Percentiles rank a stretch among this genome's conserved stretches.
phyloP scores from a whole-genome alignment of 495 filamentous ascomycete species.

The Aspergillus ellipticus region DNA sequence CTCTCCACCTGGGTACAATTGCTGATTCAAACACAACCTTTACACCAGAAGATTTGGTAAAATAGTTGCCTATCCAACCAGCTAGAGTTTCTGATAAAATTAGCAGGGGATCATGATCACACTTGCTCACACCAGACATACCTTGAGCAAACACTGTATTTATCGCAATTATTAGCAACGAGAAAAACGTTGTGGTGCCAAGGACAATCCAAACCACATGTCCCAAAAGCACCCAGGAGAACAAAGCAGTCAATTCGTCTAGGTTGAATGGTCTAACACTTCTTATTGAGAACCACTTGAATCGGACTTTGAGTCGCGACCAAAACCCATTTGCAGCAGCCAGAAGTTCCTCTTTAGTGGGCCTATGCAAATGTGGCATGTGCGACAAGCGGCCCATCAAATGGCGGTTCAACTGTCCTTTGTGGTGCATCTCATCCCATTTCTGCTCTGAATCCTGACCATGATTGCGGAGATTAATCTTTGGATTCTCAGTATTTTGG shows the following conservation, averaged over 20 bases:
- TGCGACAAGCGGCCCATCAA: slow-evolving; percentile 63
- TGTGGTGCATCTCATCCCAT: slow-evolving; percentile 13
- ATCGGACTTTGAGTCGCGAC: slow-evolving; percentile 84
- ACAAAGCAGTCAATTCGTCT: slow-evolving; percentile 91
- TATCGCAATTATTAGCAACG: slow-evolving; percentile 77
- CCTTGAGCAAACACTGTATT: slow-evolving; percentile 97
- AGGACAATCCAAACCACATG: slow-evolving; percentile 93
- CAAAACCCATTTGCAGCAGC: slow-evolving; percentile 90
- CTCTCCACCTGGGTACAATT: slow-evolving; percentile 91
- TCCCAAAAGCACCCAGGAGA: slow-evolving; percentile 91
- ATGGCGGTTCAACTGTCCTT: slow-evolving; percentile 32
- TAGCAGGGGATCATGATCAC: slow-evolving; percentile 9
- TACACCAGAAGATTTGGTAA: slow-evolving; percentile 91
- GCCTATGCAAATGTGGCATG: slow-evolving; percentile 72
- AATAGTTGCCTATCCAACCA: slow-evolving; percentile 88
- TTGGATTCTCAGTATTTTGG: slow-evolving; percentile 4
- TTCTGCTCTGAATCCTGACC: not conserved
- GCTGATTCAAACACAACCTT: slow-evolving; percentile 97
- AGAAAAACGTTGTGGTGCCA: slow-evolving; percentile 97
- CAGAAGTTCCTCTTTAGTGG: slow-evolving; percentile 89
- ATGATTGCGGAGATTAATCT: slow-evolving; percentile 3
- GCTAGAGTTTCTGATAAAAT: slow-evolving; percentile 74
- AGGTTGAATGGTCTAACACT: slow-evolving; percentile 93
- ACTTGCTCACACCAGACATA: slow-evolving; percentile 29
- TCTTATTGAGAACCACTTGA: slow-evolving; percentile 97